phyloP scores from a whole-genome alignment of 129 eudicot genomes.

The Flaveria robusta region DNA sequence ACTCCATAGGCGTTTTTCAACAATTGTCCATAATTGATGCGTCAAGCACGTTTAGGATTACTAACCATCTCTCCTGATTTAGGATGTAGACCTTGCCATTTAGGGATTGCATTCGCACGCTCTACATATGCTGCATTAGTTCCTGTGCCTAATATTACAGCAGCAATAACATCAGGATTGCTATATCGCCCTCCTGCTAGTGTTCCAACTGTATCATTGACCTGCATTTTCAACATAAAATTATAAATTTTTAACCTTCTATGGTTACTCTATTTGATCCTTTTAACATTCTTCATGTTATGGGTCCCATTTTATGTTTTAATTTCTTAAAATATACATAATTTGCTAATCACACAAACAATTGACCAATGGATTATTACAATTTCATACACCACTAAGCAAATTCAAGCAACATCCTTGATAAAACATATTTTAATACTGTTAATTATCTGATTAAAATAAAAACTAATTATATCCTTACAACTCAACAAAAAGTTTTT shows the following conservation, averaged over 20 bases:
- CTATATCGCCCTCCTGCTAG: slow-evolving; percentile 73
- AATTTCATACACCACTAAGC: background rate
- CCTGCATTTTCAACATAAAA: slow-evolving; percentile 44
- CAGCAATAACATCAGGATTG: slow-evolving; percentile 66
- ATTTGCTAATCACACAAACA: background rate
- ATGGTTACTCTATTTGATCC: slow-evolving; percentile 5
- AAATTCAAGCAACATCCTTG: background rate
- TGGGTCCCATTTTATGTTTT: background rate
- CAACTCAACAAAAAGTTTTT: background rate
- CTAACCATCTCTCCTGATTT: slow-evolving; percentile 86
- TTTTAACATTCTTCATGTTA: background rate
- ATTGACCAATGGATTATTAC: background rate
- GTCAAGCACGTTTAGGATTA: background rate
- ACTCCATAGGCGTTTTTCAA: background rate
- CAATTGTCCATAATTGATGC: background rate
- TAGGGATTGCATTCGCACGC: slow-evolving; percentile 75
- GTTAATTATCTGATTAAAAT: background rate
- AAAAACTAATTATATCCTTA: background rate
- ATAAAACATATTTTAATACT: background rate
- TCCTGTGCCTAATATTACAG: slow-evolving; percentile 93
- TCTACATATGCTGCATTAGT: slow-evolving; percentile 93
- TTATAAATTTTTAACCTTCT: background rate
- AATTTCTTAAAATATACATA: background rate
- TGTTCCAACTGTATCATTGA: slow-evolving; percentile 86
- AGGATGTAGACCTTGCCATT: slow-evolving; percentile 76